Base-by-base conservation (phyloP, 108 stramenopile genomes). In the Cylindrotheca closterium region DNA sequence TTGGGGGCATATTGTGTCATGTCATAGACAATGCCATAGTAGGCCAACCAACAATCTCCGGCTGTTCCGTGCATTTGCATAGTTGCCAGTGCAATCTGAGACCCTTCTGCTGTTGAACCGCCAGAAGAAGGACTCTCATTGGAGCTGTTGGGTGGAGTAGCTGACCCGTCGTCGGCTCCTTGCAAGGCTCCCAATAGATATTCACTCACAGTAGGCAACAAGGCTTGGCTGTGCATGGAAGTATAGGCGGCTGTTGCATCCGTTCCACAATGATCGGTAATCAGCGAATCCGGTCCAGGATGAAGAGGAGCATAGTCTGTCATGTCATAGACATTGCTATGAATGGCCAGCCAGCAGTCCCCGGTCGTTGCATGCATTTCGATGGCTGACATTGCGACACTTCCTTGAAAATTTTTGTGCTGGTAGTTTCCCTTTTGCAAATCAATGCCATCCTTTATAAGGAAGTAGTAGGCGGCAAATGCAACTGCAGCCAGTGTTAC, bases 251-350 rank as follows among this genome's bases (percentile, higher is more conserved):
- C 28, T 2, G 73, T 75, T 31, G 56, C 68, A 42, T 75, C 74
- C 34, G 29, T 63, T 7, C 68, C 74, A 5, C 51, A 47, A 26
- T 27, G 28, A 23, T 69, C 68, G 19, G 34, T 55, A 30, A 68
- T 69, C 7, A 63, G 23, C 24, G 47, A 53, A 4, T 68, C 31
- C 23, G 73, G 73, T 17, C 68, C 78, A 3, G 68, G 63, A 33
- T 74, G 73, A 10, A 32, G 12, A 30, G 57, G 58, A 45, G 32
- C 52, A 53, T 62, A 78, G 22, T 48, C 54, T 10, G 77, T 73
- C 49, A 77, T 17, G 53, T 77, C 76, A 32, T 67, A 77, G 1
- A 71, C 71, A 8, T 47, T 21, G 28, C 64, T 70, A 54, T 71
- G 65, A 12, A 77, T 30, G 15, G 59, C 51, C 0, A 71, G 52